Evolutionary conservation across 768 basidiomycete genomes (phyloP).

Genomic region (Auricularia sp.): DNA sequence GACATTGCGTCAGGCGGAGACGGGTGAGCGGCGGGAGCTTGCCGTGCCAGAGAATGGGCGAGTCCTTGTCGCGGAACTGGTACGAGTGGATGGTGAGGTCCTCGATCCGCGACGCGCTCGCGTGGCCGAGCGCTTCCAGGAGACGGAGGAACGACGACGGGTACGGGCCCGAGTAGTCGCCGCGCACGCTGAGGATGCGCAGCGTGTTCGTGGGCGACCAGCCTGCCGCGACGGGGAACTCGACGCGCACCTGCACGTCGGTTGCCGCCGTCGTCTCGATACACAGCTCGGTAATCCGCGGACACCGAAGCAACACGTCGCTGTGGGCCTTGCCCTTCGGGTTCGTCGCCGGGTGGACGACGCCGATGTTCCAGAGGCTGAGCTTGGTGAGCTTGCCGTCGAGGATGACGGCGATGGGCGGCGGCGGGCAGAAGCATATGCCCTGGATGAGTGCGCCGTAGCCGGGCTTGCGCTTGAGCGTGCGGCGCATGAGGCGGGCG

Average conservation of each 20-base stretch:
- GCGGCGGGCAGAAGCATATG: constrained; percentile 1
- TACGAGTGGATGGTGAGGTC: constrained; percentile 1
- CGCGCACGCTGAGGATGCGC: not conserved
- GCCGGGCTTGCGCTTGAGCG: not conserved
- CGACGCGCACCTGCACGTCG: not conserved
- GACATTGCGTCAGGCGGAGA: not conserved
- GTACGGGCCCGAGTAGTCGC: not conserved
- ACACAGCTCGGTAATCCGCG: not conserved
- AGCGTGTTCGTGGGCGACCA: not conserved
- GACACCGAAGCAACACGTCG: not conserved
- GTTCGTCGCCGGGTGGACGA: not conserved
- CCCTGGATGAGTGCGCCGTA: not conserved
- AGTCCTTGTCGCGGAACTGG: not conserved
- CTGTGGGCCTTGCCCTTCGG: not conserved
- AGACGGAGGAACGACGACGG: not conserved
- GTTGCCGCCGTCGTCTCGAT: not conserved
- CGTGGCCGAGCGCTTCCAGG: not conserved
- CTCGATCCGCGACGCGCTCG: not conserved
- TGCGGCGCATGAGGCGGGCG: not conserved
- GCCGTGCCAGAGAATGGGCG: not conserved
- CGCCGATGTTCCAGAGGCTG: not conserved
- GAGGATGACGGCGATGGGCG: constrained; percentile 1
- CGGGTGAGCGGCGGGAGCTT: not conserved
- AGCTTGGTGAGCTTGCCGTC: not conserved
- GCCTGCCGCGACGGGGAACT: not conserved